Base-by-base conservation (phyloP, 225 moss, liverwort and hornwort species). In the Ulota crispa region DNA sequence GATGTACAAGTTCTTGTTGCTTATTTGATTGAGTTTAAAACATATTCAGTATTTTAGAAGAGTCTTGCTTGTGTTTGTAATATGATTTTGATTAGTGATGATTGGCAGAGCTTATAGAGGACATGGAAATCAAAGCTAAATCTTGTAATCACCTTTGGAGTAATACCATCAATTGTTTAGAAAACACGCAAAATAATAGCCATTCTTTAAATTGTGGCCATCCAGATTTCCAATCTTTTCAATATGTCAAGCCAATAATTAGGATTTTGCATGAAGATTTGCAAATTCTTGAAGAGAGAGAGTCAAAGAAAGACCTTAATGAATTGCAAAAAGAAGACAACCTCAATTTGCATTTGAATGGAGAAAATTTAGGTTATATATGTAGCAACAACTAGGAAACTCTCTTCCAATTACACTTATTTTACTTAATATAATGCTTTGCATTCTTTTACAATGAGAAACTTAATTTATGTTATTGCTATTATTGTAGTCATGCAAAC, bases 341-440 rank as follows among this genome's bases (percentile, higher is more conserved):
- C 61, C 39, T 63, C 7, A 8, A 47, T 21, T 65, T 45, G 43
- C 28, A 41, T 68, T 70, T 63, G 9, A 78, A 59, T 39, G 68
- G 69, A 80, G 76, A 67, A 9, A 83, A 80, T n/a, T 68, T 76
- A 81, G 85, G 89, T 89, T 62, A 23, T 24, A 56, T 24, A 56
- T 28, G 9, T 19, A 18, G 26, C 24, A 52, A 53, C 24, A 52
- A 41, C 28, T 7, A 34, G 15, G 4, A 70, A 7, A 21, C 16
- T 68, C 73, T 66, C 20, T 57, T 74, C 34, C n/a, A 43, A 30
- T 32, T 24, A 24, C 59, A 34, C 68, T n/a, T 67, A 0, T 26
- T 30, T 34, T 56, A 64, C 31, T 41, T 34, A 41, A 8, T 47
- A 36, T 62, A 8, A 10, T 47, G 24, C 47, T 19, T 70, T 31